Percentiles rank a stretch among this genome's conserved stretches.
phyloP scores from a whole-genome alignment of 2,329 filamentous ascomycete genomes.

The Ilyonectria mors-panacis region DNA sequence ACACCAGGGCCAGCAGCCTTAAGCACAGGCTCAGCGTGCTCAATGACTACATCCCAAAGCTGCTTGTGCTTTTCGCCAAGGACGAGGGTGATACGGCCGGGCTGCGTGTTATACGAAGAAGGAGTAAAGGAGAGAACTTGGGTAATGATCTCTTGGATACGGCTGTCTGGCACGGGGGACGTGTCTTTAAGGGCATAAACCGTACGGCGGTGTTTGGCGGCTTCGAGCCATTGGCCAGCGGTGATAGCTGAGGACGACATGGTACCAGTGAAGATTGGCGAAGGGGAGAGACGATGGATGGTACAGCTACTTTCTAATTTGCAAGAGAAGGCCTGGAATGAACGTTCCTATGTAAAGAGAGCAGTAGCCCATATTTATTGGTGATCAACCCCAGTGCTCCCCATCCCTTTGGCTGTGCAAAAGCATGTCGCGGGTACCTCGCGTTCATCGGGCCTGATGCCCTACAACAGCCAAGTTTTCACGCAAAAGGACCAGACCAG shows the following conservation, averaged over 20 bases:
- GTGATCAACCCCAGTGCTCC: too few species aligned
- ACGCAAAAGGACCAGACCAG: too few species aligned
- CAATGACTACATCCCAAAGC: conserved; percentile 41
- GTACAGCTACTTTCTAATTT: too few species aligned
- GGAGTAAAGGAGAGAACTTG: conserved; percentile 42
- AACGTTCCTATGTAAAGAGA: too few species aligned
- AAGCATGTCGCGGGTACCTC: too few species aligned
- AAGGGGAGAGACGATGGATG: too few species aligned
- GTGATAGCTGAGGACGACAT: conserved; percentile 17
- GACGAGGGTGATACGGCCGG: conserved; percentile 40
- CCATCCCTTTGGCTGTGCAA: too few species aligned
- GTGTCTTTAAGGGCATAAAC: conserved; percentile 48
- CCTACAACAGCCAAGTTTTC: too few species aligned
- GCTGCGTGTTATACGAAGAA: conserved; percentile 46
- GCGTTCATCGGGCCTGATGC: too few species aligned
- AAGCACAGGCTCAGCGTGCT: conserved; percentile 35
- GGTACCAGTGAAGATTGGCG: too few species aligned
- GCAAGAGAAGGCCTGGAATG: too few species aligned
- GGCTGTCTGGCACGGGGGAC: conserved; percentile 49
- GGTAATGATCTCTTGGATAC: conserved; percentile 48
- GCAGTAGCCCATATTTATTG: too few species aligned
- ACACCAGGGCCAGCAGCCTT: conserved; percentile 34
- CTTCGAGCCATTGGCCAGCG: conserved; percentile 47
- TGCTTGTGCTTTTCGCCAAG: conserved; percentile 43
- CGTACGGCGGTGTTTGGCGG: conserved; percentile 48